Evolutionary conservation across 768 basidiomycete species (phyloP), one percentile per base, ranked within the genome.

Genomic region (Polyporus arcularius): DNA sequence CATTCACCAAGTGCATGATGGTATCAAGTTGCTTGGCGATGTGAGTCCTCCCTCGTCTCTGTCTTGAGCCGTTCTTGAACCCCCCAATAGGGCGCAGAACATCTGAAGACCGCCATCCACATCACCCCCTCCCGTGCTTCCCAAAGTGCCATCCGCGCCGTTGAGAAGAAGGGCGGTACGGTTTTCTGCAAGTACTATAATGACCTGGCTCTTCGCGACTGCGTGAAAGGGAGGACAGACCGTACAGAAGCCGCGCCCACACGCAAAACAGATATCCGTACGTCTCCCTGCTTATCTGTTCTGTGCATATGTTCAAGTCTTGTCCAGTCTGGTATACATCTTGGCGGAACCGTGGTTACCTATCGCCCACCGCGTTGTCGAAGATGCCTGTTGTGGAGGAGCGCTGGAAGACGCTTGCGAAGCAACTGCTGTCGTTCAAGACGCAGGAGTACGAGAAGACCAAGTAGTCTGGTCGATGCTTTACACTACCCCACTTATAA

Each of bases 181-280:
- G 85, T 98, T 39, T 85, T 89, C 48, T 95, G 94, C 77, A 89
- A 92, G 70, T 96, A 92, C 73, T 94, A 96, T 77, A 98, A 98
- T 74, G 74, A 82, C 18, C 81, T 97, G 38, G 88, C 92, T 0
- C 82, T 98, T 50, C 84, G 86, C 40, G 92, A 94, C 67, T 89
- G 85, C 62, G 73, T 93, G 63, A 85, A 90, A 65, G 87, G 86
- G 4, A 81, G 85, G 32, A 84, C 80, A 18, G 90, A 94, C 69
- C 83, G 87, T 55, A 75, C 81, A 57, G 78, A 83, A 55, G 95
- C 94, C 10, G 86, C 88, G 10, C 94, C 94, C 0, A 92, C 89
- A n/a, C 86, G 90, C 60, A 87, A 92, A 51, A 71, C 46, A 8
- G 71, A 72, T 38, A 70, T 72, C 35, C 50, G 69, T 72, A 63